Evolutionary conservation across 164 flowering plant species (phyloP), one percentile per base, ranked within the genome.

Genomic region (Cinnamomum chago): DNA sequence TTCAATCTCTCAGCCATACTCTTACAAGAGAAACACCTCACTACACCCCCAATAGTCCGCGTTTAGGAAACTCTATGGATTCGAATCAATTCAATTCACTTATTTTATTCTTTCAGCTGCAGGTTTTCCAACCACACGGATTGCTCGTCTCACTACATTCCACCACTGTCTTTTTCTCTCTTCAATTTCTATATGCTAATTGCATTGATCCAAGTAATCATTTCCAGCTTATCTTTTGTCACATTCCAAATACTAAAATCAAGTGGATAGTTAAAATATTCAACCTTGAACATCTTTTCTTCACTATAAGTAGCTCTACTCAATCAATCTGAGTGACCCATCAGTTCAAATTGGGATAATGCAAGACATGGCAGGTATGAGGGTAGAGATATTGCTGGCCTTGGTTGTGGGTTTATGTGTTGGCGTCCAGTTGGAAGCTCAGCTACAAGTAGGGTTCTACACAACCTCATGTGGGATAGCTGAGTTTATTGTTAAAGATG

Each of bases 391-490:
- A 13, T 64, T 60, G 69, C 15, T 79, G 5, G 40, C 52, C 70
- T 72, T 76, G 2, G 24, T 79, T 25, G 51, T 78, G 18, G 73
- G 74, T 35, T 73, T 79, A 17, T 70, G 73, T 76, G 58, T 65
- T 11, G 73, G 67, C 72, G 67, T 65, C 50, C n/a, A 68, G 22
- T 62, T 76, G 58, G 82, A 79, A 82, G 85, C 86, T 67, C 83
- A 84, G 74, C 87, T 83, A 51, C 73, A 79, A 82, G 83, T 82
- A 0, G 87, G 85, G 58, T 87, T 78, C 67, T 87, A 87, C 60
- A 15, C n/a, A 24, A 47, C 14, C 23, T 68, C 82, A 65, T 83
- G 87, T 71, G 2, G 18, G 1, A 0, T 27, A n/a, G 86, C 82
- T 23, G 86, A 79, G 62, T 67, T 76, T 13, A 73, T 86, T 9